These are phyloP conservation scores for Salix exigua DNA, from an alignment of 345 rosid genomes.

Conservation along the genomic window DNA sequence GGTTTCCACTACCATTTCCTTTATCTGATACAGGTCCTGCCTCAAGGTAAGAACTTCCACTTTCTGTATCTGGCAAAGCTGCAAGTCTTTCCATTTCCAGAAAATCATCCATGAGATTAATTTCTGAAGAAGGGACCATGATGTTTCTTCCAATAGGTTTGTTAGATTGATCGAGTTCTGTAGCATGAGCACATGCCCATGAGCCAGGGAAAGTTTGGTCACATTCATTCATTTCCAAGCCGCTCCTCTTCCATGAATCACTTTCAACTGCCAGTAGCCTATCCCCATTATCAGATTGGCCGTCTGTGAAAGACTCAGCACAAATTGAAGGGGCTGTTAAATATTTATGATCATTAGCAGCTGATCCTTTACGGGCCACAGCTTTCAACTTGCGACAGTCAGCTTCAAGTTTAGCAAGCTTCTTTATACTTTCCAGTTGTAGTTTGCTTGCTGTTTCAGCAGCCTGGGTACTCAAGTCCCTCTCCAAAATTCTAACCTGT, in stretches of 20 bases:
- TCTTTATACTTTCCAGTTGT: conserved; percentile 77
- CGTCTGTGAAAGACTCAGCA: conserved; percentile 52
- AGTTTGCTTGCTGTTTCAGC: conserved; percentile 94
- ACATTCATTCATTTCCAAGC: conserved; percentile 18
- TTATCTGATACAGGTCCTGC: conserved; percentile 27
- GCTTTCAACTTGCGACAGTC: conserved; percentile 71
- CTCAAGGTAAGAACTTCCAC: conserved; percentile 32
- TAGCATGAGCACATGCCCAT: conserved; percentile 47
- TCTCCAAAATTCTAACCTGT: conserved; percentile 70
- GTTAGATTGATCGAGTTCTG: conserved; percentile 49
- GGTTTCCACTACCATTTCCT: conserved; percentile 26
- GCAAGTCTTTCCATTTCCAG: conserved; percentile 96
- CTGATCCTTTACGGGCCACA: conserved; percentile 36
- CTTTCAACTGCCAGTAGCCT: conserved; percentile 41
- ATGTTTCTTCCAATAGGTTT: conserved; percentile 30
- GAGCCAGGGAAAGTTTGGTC: conserved; percentile 48
- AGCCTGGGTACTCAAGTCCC: conserved; percentile 75
- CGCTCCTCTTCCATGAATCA: conserved; percentile 30
- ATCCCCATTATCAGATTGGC: conserved; percentile 71
- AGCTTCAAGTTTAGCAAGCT: conserved; percentile 88
- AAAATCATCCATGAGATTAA: conserved; percentile 90
- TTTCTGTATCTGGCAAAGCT: conserved; percentile 44
- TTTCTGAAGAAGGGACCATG: conserved; percentile 40
- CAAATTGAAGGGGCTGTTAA: conserved; percentile 44
- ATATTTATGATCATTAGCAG: conserved; percentile 43